Percentiles rank a stretch among this genome's conserved stretches.
Evolutionary conservation across 2,329 filamentous ascomycete genomes (phyloP).

Genomic region (Hypoxylon sp.): DNA sequence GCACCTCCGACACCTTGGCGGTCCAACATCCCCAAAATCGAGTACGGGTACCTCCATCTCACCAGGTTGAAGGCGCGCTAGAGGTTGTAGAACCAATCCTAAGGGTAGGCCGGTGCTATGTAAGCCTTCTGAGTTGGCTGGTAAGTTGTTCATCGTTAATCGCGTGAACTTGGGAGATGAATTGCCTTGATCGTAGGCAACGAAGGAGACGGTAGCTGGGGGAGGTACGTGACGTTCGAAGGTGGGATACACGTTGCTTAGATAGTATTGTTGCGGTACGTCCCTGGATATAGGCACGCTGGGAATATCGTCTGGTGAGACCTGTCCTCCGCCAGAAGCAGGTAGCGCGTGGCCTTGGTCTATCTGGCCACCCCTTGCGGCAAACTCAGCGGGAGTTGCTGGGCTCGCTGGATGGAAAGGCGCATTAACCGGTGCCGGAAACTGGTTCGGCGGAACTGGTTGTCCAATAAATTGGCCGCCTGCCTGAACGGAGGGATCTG

Average conservation of each 20-base stretch:
- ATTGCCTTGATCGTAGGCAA: conserved; percentile 96
- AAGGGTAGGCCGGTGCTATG: conserved; percentile 86
- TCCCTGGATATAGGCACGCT: conserved; percentile 91
- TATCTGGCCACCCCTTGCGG: conserved; percentile 58
- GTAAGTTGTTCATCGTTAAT: conserved; percentile 94
- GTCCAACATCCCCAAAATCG: conserved; percentile 92
- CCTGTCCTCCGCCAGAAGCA: conserved; percentile 78
- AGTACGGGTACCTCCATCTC: conserved; percentile 91
- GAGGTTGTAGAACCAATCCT: conserved; percentile 88
- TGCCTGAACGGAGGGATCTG: conserved; percentile 62
- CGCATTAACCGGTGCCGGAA: conserved; percentile 71
- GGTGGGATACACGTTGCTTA: conserved; percentile 91
- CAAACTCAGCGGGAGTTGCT: conserved; percentile 63
- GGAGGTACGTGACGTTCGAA: conserved; percentile 95
- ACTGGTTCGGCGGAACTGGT: conserved; percentile 69
- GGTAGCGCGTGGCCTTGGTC: conserved; percentile 61
- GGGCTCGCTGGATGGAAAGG: conserved; percentile 64
- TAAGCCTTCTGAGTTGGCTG: conserved; percentile 83
- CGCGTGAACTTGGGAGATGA: conserved; percentile 94
- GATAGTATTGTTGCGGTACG: conserved; percentile 83
- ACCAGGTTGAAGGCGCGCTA: conserved; percentile 85
- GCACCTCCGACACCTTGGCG: conserved; percentile 92
- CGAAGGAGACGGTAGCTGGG: conserved; percentile 88
- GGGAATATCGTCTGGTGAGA: conserved; percentile 93
- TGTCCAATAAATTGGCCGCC: conserved; percentile 64